Evolutionary conservation across 1,139 yeast genomes (phyloP), one percentile per base, ranked within the genome.

Genomic region (Saccharomyces hybrid): DNA sequence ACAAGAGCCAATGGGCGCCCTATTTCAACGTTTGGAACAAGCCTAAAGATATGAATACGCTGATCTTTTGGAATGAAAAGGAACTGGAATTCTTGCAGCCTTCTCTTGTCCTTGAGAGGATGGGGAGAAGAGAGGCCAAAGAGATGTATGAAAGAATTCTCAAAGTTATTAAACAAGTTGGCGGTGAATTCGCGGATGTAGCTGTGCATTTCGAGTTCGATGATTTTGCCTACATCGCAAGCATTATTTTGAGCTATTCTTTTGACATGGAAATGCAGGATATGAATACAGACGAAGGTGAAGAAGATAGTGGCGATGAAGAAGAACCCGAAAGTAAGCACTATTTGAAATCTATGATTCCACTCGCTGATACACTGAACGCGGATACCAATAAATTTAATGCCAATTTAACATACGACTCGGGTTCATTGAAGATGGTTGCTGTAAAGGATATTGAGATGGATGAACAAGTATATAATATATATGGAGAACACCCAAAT

Each of bases 401-500:
- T 69, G 96, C 96, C 4, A 79, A 82, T 54, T 72, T 89, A 56
- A 76, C 75, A 29, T 81, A 84, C 64, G 74, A 72, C 41, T 70
- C 73, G 0, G 74, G 71, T 0, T 67, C 70, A 3, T 73, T 90
- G 50, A 81, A 81, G 8, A 88, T 93, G 93, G 76, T 78, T 50
- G 80, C 96, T 3, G 81, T 81, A n/a, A 79, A 77, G 54, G 70
- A 73, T 3, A 91, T 93, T 46, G 56, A 70, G 8, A 72, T 73
- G 47, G 91, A 88, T 1, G 84, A 82, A 26, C 98, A 93, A 65
- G 75, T 93, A 3, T 91, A 80, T 71, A 91, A 91, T 70, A 85
- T 91, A 0, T 93, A 93, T 68, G 95, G 96, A 2, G 95, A 89
- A 52, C 84, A 88, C 60, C 95, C 98, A 27, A 91, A 91, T 67